Conservation (phyloP, 1,284 basidiomycete species). For the Cerrena zonata region DNA sequence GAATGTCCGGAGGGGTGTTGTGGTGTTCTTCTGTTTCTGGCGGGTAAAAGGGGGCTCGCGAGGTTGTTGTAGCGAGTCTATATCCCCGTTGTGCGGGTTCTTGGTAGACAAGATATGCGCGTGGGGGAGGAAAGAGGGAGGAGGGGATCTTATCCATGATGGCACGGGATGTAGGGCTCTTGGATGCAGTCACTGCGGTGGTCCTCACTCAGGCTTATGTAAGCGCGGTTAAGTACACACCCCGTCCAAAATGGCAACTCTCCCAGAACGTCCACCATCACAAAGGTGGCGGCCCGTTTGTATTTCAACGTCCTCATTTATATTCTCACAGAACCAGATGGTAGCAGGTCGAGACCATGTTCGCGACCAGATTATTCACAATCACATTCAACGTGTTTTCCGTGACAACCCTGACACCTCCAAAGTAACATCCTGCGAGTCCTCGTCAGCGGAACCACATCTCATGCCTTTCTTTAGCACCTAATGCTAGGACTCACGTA, state of each 20-base stretch:
- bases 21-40: neutral
- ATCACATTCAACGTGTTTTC: slow-evolving; percentile 10
- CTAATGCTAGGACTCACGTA: slow-evolving; percentile 10
- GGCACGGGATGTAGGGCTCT: neutral
- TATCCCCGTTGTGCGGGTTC: neutral
- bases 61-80: neutral
- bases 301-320: no score
- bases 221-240: neutral
- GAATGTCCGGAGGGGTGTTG: neutral
- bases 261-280: no score
- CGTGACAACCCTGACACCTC: neutral
- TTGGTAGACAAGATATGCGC: neutral
- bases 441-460: no score
- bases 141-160: neutral
- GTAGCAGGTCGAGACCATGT: neutral
- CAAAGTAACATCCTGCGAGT: neutral
- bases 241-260: no score
- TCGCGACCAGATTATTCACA: slow-evolving; percentile 11
- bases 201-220: neutral
- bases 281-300: no score
- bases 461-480: slow-evolving; percentile 1
- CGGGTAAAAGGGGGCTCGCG: neutral
- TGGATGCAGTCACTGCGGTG: slow-evolving; percentile 2
- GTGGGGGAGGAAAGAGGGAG: neutral
- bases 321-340: neutral